phyloP scores from a whole-genome alignment of 768 basidiomycete genomes.

The Lactarius evosmus region DNA sequence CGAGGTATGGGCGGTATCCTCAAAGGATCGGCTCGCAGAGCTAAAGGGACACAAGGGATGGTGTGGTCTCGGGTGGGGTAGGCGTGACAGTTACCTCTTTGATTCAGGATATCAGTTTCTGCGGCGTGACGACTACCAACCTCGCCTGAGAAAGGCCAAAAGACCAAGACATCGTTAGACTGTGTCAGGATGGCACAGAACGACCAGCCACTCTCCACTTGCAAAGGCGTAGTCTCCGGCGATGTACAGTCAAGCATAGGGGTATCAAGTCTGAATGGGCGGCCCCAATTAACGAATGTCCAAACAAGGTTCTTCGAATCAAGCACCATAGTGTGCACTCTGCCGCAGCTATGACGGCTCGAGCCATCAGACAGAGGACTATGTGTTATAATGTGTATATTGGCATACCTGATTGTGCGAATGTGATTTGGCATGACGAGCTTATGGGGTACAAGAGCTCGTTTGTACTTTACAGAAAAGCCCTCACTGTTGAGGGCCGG shows the following conservation, averaged over 20 bases:
- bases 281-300: conserved; percentile 76
- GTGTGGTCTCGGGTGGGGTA: conserved; percentile 36
- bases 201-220: conserved; percentile 78
- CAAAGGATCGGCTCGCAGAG: conserved; percentile 50
- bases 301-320: conserved; percentile 61
- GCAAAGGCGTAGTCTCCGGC: conserved; percentile 47
- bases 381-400: background rate
- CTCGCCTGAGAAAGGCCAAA: conserved; percentile 60
- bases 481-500: conserved; percentile 47
- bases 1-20: conserved; percentile 57
- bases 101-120: conserved; percentile 48
- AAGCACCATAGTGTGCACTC: conserved; percentile 65
- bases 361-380: background rate
- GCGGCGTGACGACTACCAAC: conserved; percentile 40
- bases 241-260: conserved; percentile 42
- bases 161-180: conserved; percentile 69
- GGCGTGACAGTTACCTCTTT: conserved; percentile 38
- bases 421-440: conserved; percentile 57
- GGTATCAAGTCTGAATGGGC: conserved; percentile 60
- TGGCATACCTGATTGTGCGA: conserved; percentile 59
- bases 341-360: conserved; percentile 58
- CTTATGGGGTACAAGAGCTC: conserved; percentile 51
- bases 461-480: conserved; percentile 52
- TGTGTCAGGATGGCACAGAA: conserved; percentile 73
- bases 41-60: conserved; percentile 65